Base-by-base conservation (phyloP, 768 basidiomycete genomes). In the Russula dissimulans region DNA sequence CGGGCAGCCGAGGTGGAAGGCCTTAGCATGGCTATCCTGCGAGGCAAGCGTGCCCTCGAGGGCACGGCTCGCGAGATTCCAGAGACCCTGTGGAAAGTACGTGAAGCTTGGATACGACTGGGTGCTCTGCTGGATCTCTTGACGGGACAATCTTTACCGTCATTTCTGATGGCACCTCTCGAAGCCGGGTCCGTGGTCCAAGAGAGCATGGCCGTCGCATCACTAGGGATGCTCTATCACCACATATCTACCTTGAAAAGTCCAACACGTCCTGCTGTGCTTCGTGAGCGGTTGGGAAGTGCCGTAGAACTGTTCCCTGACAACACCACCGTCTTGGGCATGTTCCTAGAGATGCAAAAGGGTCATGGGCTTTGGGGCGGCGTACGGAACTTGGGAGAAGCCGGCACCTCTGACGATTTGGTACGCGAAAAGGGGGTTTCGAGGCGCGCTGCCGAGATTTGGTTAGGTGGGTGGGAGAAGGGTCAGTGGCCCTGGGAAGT, bases 301-400 rank as follows among this genome's bases (percentile, higher is more conserved):
- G 85, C 81, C 0, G 68, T 89, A 43, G 75, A 77, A 42, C 65
- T 70, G 53, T 89, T 85, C 67, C 84, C 86, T 3, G 81, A 75
- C 69, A 91, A 91, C 70, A 87, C 86, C 4, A 74, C 87, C 26
- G 73, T 90, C 44, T 67, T 92, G 26, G 87, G 85, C 6, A 72
- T 90, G 65, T 88, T 91, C 68, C 69, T 91, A 63, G 89, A 91
- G 69, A 80, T 79, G 12, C 85, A 92, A 73, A 85, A 80, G 63
- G 86, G 89, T 0, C 82, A 88, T 67, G 85, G 86, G 0, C 77
- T 88, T 26, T 91, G 90, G 89, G 89, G 89, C 6, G 77, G 81
- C 29, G 81, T 91, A 36, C 73, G 85, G 60, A 70, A 73, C 15
- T 75, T 81, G 54, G 66, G 87, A 38, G 81, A 84, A 0, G 82